These are phyloP conservation scores for Leccinellum luteum DNA, from an alignment of 768 basidiomycete species.

Conservation along the genomic window DNA sequence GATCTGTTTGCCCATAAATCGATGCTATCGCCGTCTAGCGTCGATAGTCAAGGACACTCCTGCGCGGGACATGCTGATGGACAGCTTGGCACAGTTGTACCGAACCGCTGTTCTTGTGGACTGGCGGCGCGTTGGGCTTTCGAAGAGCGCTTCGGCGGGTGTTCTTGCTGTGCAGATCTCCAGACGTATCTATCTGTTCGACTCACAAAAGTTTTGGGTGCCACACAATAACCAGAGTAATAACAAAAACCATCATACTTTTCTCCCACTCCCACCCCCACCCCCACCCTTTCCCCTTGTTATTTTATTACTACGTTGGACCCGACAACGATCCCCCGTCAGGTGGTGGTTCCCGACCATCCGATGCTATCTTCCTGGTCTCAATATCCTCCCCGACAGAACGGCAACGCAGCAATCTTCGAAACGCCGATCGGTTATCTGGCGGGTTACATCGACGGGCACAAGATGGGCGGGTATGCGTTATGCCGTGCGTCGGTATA, in stretches of 20 bases:
- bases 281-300: neutral
- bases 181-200: conserved; percentile 69
- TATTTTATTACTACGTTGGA: neutral
- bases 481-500: conserved; percentile 70
- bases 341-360: conserved; percentile 21
- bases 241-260: neutral
- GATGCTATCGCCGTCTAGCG: too few relatives aligned
- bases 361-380: conserved; percentile 41
- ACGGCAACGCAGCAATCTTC: conserved; percentile 44
- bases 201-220: conserved; percentile 56
- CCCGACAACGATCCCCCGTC: neutral
- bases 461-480: conserved; percentile 51
- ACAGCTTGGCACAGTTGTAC: too few relatives aligned
- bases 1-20: too few relatives aligned
- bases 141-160: conserved; percentile 35
- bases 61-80: too few relatives aligned
- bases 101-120: too few relatives aligned
- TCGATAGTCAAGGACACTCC: too few relatives aligned
- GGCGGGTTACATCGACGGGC: conserved; percentile 48
- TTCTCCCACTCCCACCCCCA: neutral
- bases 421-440: conserved; percentile 51
- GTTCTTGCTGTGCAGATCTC: conserved; percentile 44
- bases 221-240: conserved; percentile 36
- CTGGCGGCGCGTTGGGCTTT: conserved; percentile 62
- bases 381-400: conserved; percentile 39